Conservation (phyloP, 306 rosid species). For the Canavalia ensiformis region DNA sequence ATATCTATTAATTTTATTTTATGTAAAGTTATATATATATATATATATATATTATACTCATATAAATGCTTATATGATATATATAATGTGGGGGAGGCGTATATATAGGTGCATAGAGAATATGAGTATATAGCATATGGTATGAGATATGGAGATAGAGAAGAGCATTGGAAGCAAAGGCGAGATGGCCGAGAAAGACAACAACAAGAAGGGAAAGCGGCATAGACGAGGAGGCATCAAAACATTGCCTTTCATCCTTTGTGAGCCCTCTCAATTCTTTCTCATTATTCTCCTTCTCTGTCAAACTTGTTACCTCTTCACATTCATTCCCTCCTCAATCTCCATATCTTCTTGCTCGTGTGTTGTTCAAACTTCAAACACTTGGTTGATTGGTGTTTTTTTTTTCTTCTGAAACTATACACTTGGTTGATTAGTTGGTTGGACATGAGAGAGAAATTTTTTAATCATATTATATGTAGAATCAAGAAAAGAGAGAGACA, state of each 20-base stretch:
- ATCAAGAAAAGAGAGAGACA: no score
- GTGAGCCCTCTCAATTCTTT: constrained; percentile 37
- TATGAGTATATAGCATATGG: constrained; percentile 19
- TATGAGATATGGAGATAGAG: constrained; percentile 36
- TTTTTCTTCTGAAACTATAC: no score
- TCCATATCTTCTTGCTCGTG: neutral
- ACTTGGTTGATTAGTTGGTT: no score
- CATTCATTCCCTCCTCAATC: neutral
- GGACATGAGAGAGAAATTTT: neutral
- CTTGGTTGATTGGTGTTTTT: neutral
- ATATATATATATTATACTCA: no score
- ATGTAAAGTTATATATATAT: no score
- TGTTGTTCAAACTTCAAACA: neutral
- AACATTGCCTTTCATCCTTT: constrained; percentile 71
- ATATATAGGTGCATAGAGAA: neutral
- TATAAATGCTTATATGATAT: neutral
- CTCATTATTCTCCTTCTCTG: neutral
- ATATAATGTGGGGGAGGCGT: neutral
- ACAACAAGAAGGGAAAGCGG: constrained; percentile 18
- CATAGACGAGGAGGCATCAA: constrained; percentile 61
- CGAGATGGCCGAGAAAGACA: constrained; percentile 21
- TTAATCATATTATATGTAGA: no score
- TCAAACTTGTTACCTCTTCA: neutral
- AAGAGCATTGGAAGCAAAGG: constrained; percentile 23
- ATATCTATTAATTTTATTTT: no score